These are phyloP conservation scores for Wickerhamomyces ciferrii DNA, from an alignment of 805 yeast genomes.

Conservation along the genomic window DNA sequence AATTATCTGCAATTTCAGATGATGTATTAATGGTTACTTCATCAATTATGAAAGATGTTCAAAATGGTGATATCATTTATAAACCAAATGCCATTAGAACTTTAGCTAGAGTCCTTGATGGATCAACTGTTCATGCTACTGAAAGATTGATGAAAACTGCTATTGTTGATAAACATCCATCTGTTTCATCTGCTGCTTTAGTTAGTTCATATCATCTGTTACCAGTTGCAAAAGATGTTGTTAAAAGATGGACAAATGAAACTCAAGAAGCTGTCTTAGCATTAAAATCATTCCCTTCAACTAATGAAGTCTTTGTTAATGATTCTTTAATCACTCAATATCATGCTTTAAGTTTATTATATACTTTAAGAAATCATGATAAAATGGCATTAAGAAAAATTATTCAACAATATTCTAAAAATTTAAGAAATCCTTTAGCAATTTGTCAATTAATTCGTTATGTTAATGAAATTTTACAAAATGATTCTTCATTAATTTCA, in stretches of 20 bases:
- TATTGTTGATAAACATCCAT: constrained; percentile 85
- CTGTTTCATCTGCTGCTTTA: constrained; percentile 89
- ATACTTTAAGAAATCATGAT: constrained; percentile 84
- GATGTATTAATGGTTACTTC: constrained; percentile 97
- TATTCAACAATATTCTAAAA: constrained; percentile 67
- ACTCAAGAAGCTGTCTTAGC: constrained; percentile 84
- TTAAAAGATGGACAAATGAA: constrained; percentile 91
- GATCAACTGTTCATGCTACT: constrained; percentile 84
- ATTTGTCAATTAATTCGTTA: constrained; percentile 80
- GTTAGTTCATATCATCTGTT: constrained; percentile 85
- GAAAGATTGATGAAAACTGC: constrained; percentile 91
- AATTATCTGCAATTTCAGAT: constrained; percentile 75
- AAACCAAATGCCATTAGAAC: constrained; percentile 96
- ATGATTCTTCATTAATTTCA: constrained; percentile 57
- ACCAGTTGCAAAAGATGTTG: constrained; percentile 87
- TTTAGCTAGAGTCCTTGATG: constrained; percentile 83
- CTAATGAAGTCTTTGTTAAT: constrained; percentile 44
- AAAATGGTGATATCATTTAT: constrained; percentile 77
- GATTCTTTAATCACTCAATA: constrained; percentile 86
- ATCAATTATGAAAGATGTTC: constrained; percentile 96
- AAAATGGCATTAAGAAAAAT: constrained; percentile 90
- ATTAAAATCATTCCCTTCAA: constrained; percentile 34
- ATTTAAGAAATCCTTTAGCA: constrained; percentile 77
- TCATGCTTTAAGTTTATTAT: constrained; percentile 90
- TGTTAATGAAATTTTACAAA: constrained; percentile 65